These are phyloP conservation scores for Trypanosoma lewisi DNA, from an alignment of 208 protist species.

Conservation along the genomic window DNA sequence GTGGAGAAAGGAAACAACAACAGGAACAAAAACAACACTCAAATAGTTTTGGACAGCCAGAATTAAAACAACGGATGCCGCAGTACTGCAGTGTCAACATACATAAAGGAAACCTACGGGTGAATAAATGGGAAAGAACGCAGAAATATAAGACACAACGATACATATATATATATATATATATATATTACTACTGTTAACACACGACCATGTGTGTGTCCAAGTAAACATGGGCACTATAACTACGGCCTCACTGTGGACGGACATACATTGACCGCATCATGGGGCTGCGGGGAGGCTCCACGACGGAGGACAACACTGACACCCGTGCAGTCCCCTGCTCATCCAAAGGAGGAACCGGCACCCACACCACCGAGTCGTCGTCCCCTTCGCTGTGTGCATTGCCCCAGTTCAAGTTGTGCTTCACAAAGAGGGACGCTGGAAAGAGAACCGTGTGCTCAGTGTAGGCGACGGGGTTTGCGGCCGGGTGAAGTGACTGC, in stretches of 20 bases:
- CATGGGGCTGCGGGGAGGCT: constrained; percentile 6
- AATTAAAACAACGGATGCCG: too few relatives aligned
- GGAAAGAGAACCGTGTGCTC: constrained; percentile 21
- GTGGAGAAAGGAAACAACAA: not conserved
- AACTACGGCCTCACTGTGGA: not conserved
- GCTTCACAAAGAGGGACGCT: not conserved
- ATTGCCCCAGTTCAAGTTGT: not conserved
- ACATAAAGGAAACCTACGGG: not conserved
- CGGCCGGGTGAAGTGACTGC: constrained; percentile 12
- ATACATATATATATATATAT: not conserved
- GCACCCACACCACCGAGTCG: not conserved
- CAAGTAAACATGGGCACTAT: too few relatives aligned
- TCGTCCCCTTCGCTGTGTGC: not conserved
- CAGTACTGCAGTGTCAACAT: too few relatives aligned
- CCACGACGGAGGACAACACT: not conserved
- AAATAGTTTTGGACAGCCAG: not conserved
- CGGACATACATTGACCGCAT: not conserved
- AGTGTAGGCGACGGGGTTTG: constrained; percentile 10
- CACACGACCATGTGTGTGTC: not conserved
- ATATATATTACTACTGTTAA: not conserved
- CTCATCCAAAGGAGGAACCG: constrained; percentile 5
- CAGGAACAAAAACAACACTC: constrained; percentile 1
- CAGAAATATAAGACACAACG: not conserved
- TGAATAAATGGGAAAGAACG: not conserved
- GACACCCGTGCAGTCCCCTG: constrained; percentile 4